Percentiles rank a stretch among this genome's conserved stretches.
These are phyloP conservation scores for Beauveria sp. DNA, from an alignment of 2,329 filamentous ascomycete genomes.

Conservation along the genomic window DNA sequence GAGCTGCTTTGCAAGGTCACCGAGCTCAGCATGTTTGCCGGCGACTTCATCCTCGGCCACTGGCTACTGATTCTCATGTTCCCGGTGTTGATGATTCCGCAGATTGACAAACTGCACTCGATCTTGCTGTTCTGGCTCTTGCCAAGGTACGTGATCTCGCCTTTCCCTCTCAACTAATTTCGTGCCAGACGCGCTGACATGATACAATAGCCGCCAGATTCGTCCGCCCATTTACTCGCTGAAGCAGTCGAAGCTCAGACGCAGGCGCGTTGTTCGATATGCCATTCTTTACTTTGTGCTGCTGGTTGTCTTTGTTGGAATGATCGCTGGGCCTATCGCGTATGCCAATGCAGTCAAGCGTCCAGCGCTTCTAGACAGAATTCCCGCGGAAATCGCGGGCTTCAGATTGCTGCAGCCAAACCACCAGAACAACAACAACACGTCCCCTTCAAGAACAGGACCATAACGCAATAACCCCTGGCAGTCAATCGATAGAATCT, in stretches of 20 bases:
- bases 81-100: slow-evolving; percentile 74
- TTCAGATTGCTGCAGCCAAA: not conserved
- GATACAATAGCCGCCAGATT: slow-evolving; percentile 73
- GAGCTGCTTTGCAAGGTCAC: slow-evolving; percentile 99
- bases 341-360: slow-evolving; percentile 6
- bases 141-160: slow-evolving; percentile 67
- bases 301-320: slow-evolving; percentile 71
- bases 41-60: slow-evolving; percentile 89
- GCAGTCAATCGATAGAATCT: too few relatives aligned
- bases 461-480: too few relatives aligned
- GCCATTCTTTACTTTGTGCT: slow-evolving; percentile 87
- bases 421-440: slow-evolving; percentile 1
- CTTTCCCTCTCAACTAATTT: not conserved
- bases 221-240: slow-evolving; percentile 96
- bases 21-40: slow-evolving; percentile 90
- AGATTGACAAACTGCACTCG: slow-evolving; percentile 91
- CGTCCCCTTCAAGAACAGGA: not conserved
- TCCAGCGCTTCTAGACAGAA: not conserved
- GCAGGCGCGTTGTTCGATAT: slow-evolving; percentile 86
- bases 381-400: not conserved
- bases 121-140: slow-evolving; percentile 99
- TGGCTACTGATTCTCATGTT: slow-evolving; percentile 87
- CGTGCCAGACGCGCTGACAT: not conserved
- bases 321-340: slow-evolving; percentile 69
- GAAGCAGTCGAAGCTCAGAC: slow-evolving; percentile 95